phyloP scores from a whole-genome alignment of 2,329 filamentous ascomycete genomes.

The Pseudogymnoascus sp. region DNA sequence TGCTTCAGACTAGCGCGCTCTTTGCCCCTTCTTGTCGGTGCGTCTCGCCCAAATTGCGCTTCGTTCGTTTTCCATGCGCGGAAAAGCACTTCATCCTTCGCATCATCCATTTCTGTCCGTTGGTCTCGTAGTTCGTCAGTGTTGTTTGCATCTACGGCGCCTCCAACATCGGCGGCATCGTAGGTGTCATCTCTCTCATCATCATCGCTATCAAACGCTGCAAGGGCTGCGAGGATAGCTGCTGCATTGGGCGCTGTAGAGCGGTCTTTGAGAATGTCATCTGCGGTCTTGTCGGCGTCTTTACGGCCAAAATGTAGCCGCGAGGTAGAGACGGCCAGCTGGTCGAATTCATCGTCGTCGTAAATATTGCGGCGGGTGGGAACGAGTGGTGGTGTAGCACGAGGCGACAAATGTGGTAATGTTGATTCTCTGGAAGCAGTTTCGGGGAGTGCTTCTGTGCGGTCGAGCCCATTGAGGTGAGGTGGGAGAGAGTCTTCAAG shows the following conservation, averaged over 20 bases:
- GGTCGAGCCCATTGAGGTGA: slow-evolving; percentile 57
- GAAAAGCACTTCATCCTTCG: slow-evolving; percentile 66
- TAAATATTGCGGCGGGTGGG: slow-evolving; percentile 64
- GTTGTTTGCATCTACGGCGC: slow-evolving; percentile 60
- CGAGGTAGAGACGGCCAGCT: slow-evolving; percentile 56
- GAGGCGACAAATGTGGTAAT: slow-evolving; percentile 44
- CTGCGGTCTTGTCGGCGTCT: slow-evolving; percentile 55
- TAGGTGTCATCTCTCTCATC: slow-evolving; percentile 98
- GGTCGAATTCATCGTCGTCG: slow-evolving; percentile 73
- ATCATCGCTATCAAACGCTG: slow-evolving; percentile 85
- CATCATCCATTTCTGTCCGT: slow-evolving; percentile 34
- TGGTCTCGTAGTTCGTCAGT: slow-evolving; percentile 32
- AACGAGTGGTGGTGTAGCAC: slow-evolving; percentile 48
- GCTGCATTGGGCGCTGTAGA: slow-evolving; percentile 65
- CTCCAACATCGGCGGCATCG: slow-evolving; percentile 84
- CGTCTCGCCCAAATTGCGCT: slow-evolving; percentile 62
- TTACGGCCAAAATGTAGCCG: slow-evolving; percentile 74
- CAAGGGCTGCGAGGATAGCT: slow-evolving; percentile 79
- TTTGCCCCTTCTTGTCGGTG: slow-evolving; percentile 57
- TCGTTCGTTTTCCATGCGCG: slow-evolving; percentile 58
- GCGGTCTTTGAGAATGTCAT: slow-evolving; percentile 60
- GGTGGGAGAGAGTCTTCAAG: slow-evolving; percentile 68
- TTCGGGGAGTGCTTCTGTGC: slow-evolving; percentile 51
- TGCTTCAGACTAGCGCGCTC: slow-evolving; percentile 56
- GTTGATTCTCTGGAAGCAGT: slow-evolving; percentile 21